Base-by-base conservation (phyloP, 2,329 filamentous ascomycete species). In the Colletotrichum theobromicola region DNA sequence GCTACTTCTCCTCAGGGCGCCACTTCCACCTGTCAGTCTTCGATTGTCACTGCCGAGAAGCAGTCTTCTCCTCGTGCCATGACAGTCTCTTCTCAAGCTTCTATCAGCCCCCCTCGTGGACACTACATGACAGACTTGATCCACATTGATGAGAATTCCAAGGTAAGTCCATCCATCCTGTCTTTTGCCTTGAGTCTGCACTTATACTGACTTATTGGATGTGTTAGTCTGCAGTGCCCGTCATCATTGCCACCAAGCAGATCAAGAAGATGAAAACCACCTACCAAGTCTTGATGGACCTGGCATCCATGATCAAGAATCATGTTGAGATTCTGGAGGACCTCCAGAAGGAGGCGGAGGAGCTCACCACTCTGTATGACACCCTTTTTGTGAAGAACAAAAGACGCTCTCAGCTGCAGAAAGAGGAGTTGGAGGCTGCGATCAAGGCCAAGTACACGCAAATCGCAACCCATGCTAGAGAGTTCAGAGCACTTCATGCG, bases 221-320 rank as follows among this genome's bases (percentile, higher is more conserved):
- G n/a, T 46, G 2, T 1, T 2, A 50, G 42, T 10, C 42, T 50
- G 1, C n/a, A 6, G n/a, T 3, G 5, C 42, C 10, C 1, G 0
- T 6, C 42, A 2, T n/a, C n/a, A 13, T 13, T 3, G n/a, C n/a
- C 0, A 21, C 5, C 2, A 21, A 50, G 42, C n/a, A 21, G n/a
- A 7, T 2, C 4, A 4, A 21, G 1, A 5, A 42, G 16, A 42
- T 42, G 37, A 16, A 16, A 42, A 42, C 5, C 16, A 18, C n/a
- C 37, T 1, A n/a, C 37, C 8, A 42, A 5, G 3, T 18, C 18
- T 2, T 18, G 2, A 10, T 3, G 37, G 10, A 46, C 1, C 8
- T 46, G 10, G 42, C 42, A 3, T 0, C 7, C 7, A 50, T 50
- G 42, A n/a, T 50, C 42, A 7, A 50, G 42, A 0, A 4, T 5